Evolutionary conservation across 139 green algal species (phyloP).

Genomic region (Tetradesmus lagerheimii): DNA sequence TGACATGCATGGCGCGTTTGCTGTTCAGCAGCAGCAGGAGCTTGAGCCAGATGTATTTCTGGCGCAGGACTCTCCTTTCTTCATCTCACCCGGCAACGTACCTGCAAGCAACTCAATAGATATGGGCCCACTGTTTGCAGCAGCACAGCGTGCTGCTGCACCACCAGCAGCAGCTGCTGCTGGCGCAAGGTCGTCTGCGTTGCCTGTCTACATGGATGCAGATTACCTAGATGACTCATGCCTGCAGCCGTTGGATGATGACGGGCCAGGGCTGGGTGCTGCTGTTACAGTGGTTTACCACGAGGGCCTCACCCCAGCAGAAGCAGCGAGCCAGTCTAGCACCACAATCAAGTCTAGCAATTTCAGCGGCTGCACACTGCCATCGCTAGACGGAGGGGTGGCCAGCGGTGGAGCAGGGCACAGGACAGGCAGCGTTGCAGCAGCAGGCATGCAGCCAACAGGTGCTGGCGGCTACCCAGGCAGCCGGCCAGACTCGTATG

Average conservation of each 20-base stretch:
- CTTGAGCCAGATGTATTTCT: neutral
- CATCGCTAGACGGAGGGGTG: neutral
- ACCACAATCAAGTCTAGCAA: neutral
- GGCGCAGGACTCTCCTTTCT: constrained; percentile 29
- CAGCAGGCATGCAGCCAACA: neutral
- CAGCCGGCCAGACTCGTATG: neutral
- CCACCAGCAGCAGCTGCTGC: neutral
- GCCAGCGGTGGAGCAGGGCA: neutral
- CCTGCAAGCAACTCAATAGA: constrained; percentile 4
- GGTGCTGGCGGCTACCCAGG: too few species aligned
- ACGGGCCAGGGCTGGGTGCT: neutral
- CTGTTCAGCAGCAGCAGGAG: constrained; percentile 8
- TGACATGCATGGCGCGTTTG: neutral
- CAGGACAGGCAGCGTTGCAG: too few species aligned
- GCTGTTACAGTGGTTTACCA: constrained; percentile 23
- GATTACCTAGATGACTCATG: constrained; percentile 21
- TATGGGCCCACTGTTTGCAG: neutral
- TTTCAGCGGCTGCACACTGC: neutral
- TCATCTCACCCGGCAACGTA: neutral
- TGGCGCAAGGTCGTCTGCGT: neutral
- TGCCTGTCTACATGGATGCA: neutral
- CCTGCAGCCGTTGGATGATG: constrained; percentile 11
- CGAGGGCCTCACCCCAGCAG: neutral
- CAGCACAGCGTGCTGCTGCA: neutral
- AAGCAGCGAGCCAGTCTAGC: neutral